Evolutionary conservation across 2,329 filamentous ascomycete genomes (phyloP).

Genomic region (Cylindrodendrum hubeiense): DNA sequence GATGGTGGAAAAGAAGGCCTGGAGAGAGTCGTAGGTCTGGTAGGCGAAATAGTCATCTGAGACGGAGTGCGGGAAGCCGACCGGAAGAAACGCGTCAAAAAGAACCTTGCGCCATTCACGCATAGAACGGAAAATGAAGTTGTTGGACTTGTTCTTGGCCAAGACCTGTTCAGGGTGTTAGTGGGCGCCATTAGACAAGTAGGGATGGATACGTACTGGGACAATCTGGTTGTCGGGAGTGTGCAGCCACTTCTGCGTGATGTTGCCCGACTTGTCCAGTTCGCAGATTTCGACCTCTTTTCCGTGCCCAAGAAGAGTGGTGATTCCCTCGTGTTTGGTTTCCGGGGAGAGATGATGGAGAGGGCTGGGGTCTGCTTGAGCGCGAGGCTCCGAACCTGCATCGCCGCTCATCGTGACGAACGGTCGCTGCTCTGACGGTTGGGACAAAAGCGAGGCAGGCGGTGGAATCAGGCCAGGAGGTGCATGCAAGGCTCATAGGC

Average conservation of each 20-base stretch:
- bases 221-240: slow-evolving; percentile 39
- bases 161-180: slow-evolving; percentile 37
- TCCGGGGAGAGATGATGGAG: slow-evolving; percentile 3
- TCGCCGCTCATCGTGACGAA: neutral
- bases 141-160: slow-evolving; percentile 35
- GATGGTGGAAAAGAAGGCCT: slow-evolving; percentile 88
- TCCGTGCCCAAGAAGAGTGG: slow-evolving; percentile 39
- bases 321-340: slow-evolving; percentile 35
- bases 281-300: slow-evolving; percentile 50
- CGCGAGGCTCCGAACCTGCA: neutral
- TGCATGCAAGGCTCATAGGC: too few species aligned
- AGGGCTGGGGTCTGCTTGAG: neutral
- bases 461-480: too few species aligned
- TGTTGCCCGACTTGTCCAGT: slow-evolving; percentile 53
- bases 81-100: slow-evolving; percentile 81
- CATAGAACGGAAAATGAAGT: slow-evolving; percentile 45
- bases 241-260: slow-evolving; percentile 52
- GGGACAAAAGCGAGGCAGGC: neutral
- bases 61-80: slow-evolving; percentile 90
- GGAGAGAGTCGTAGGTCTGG: slow-evolving; percentile 79
- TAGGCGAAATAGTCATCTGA: slow-evolving; percentile 86
- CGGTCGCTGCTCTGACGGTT: neutral
- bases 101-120: slow-evolving; percentile 59
- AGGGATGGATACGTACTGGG: slow-evolving; percentile 38
- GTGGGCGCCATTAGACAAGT: neutral